phyloP scores from a whole-genome alignment of 495 filamentous ascomycete species.

The Penicillium lagena region DNA sequence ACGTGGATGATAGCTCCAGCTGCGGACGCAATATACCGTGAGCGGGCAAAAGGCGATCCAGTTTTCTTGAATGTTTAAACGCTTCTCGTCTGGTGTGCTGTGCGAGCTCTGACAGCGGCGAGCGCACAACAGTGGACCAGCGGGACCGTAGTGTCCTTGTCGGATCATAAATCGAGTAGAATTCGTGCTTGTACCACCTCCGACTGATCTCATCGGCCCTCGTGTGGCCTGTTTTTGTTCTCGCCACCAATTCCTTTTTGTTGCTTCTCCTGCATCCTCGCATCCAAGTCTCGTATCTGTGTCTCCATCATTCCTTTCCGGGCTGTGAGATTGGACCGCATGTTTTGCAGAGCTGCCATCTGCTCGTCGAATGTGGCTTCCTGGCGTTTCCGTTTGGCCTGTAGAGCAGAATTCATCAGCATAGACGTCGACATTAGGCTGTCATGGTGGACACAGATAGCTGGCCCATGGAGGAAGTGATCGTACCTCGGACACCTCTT shows the following conservation, averaged over 20 bases:
- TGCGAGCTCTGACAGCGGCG: too few species aligned
- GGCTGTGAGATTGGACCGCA: slow-evolving; percentile 38
- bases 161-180: too few species aligned
- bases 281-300: slow-evolving; percentile 50
- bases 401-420: not conserved
- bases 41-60: too few species aligned
- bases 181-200: not conserved
- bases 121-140: too few species aligned
- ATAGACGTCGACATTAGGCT: too few species aligned
- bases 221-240: slow-evolving; percentile 13
- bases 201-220: slow-evolving; percentile 8
- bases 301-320: slow-evolving; percentile 49
- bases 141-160: too few species aligned
- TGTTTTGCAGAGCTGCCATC: slow-evolving; percentile 42
- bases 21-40: too few species aligned
- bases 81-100: too few species aligned
- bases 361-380: slow-evolving; percentile 49
- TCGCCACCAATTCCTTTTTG: slow-evolving; percentile 16
- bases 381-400: slow-evolving; percentile 21
- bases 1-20: too few species aligned
- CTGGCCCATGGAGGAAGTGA: too few species aligned
- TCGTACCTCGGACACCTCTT: slow-evolving; percentile 39
- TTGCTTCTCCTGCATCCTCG: slow-evolving; percentile 33
- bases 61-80: too few species aligned
- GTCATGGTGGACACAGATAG: too few species aligned